These are phyloP conservation scores for Closterium sp. DNA, from an alignment of 139 green algal genomes.

Conservation along the genomic window DNA sequence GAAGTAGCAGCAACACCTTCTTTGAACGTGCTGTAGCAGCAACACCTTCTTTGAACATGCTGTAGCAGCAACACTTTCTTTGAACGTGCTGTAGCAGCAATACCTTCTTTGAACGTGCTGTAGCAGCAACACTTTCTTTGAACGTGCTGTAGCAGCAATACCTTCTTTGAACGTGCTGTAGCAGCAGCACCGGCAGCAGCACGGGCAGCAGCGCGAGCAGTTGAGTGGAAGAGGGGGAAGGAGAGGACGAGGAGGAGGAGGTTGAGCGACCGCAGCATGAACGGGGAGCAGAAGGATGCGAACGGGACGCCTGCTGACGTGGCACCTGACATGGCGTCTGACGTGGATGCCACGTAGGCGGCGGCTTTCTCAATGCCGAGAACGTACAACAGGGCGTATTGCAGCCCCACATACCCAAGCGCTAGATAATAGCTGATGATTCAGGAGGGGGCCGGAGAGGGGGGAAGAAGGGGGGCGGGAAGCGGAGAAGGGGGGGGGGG, in stretches of 20 bases:
- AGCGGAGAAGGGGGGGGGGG: background rate
- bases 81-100: background rate
- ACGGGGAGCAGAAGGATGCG: slow-evolving; percentile 56
- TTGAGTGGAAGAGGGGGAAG: slow-evolving; percentile 42
- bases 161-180: background rate
- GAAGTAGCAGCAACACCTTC: background rate
- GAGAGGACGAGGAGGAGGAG: slow-evolving; percentile 57
- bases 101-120: background rate
- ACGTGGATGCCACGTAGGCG: background rate
- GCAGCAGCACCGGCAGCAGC: background rate
- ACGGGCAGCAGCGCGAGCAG: background rate
- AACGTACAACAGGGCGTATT: background rate
- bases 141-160: background rate
- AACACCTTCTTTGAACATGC: too few species aligned
- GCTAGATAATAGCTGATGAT: slow-evolving; percentile 15
- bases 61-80: background rate
- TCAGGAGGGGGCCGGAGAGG: background rate
- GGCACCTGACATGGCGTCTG: background rate
- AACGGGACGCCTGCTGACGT: background rate
- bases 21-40: background rate
- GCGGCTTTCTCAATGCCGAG: background rate
- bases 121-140: too few species aligned
- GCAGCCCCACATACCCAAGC: background rate
- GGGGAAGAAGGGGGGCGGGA: background rate
- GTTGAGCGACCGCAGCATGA: slow-evolving; percentile 66